Evolutionary conservation across 352 stramenopile genomes (phyloP), one percentile per base, ranked within the genome.

Genomic region (Thalassiosira hispida): DNA sequence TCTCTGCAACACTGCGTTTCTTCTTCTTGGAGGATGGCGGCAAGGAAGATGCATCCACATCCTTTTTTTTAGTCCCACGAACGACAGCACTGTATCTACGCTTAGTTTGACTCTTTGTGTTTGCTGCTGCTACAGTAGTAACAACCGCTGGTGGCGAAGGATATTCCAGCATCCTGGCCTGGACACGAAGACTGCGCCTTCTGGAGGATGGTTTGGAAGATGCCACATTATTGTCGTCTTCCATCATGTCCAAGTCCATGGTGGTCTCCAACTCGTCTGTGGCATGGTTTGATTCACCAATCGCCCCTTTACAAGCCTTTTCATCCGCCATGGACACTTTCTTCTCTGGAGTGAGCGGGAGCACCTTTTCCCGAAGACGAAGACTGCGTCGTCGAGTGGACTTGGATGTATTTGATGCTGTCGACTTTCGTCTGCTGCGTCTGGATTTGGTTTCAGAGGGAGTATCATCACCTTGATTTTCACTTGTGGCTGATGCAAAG

Each of bases 161-260:
- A 5, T 7, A 23, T 35, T n/a, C 25, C 40, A n/a, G 14, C 14
- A 33, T 6, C 20, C 60, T 74, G 33, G 35, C 18, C 31, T 66
- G 59, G 23, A 78, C 25, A 46, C 59, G 47, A 52, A 71, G 60
- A 57, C 69, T 78, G 8, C 69, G 59, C 27, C 69, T 65, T 4
- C 69, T 52, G 29, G 55, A 62, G 1, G 35, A 6, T 4, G 20
- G 1, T 46, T 57, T 74, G 16, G 55, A 49, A 25, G 33, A 1
- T 16, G 16, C 18, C 35, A n/a, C 25, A 18, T 61, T 6, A 11
- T 20, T 33, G 27, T 57, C 49, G 1, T 57, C 49, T 8, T 23
- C 23, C 9, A 38, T 42, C 20, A 61, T 42, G 20, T 7, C 2
- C 12, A 20, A 29, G 12, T 2, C 5, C 3, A 5, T 23, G 23